phyloP scores from a whole-genome alignment of 495 filamentous ascomycete species.

The Tuber calosporum region DNA sequence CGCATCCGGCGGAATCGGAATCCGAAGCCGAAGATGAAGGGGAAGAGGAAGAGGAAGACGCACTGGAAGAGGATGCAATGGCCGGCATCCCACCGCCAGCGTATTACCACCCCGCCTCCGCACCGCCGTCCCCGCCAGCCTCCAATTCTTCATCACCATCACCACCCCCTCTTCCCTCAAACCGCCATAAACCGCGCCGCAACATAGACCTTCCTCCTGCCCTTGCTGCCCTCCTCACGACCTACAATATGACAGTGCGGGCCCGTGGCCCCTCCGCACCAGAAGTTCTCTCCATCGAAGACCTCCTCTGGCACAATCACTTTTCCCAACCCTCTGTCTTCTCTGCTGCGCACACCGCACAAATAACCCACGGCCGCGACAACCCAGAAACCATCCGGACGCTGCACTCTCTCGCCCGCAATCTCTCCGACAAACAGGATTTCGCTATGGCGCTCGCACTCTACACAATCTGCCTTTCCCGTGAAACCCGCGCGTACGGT shows the following conservation, averaged over 20 bases:
- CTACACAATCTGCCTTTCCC: slow-evolving; percentile 2
- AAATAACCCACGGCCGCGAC: slow-evolving; percentile 3
- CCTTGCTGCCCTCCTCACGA: neutral
- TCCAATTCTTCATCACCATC: neutral
- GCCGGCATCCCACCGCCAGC: slow-evolving; percentile 2
- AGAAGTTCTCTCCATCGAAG: neutral
- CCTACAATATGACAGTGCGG: neutral
- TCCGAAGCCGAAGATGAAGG: neutral
- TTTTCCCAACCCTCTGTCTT: neutral
- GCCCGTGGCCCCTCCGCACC: neutral
- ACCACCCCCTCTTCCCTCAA: neutral
- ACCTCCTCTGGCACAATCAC: slow-evolving; percentile 2
- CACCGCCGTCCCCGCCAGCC: neutral
- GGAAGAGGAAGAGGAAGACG: neutral
- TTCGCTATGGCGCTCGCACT: neutral
- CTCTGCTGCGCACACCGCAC: neutral
- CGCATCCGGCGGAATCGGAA: neutral
- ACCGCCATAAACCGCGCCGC: slow-evolving; percentile 2
- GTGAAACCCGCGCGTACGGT: neutral
- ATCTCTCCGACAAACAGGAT: neutral
- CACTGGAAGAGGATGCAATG: neutral
- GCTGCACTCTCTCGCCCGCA: neutral
- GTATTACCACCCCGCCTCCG: neutral
- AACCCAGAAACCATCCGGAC: neutral
- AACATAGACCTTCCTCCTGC: neutral